Evolutionary conservation across 306 rosid genomes (phyloP).

Genomic region (Carpinus viminea): DNA sequence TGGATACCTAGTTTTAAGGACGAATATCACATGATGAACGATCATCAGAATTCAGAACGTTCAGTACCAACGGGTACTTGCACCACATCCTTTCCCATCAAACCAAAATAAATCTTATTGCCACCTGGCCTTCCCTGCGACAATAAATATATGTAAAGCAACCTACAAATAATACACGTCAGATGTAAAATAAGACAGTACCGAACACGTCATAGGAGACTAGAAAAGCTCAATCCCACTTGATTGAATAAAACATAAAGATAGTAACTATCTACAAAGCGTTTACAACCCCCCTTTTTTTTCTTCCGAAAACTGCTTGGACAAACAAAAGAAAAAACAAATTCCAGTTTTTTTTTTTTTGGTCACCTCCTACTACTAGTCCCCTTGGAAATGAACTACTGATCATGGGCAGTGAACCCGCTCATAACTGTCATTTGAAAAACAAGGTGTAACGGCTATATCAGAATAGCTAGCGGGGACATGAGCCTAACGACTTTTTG

Average conservation of each 20-base stretch:
- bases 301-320: conserved; percentile 9
- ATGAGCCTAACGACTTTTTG: conserved; percentile 62
- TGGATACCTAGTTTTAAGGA: not conserved
- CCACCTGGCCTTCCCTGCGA: conserved; percentile 23
- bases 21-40: conserved; percentile 23
- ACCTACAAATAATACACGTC: conserved; percentile 24
- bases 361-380: conserved; percentile 57
- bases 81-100: not conserved
- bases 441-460: conserved; percentile 60
- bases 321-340: conserved; percentile 15
- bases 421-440: conserved; percentile 77
- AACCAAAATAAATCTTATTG: not conserved
- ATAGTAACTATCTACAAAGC: conserved; percentile 22
- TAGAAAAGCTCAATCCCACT: conserved; percentile 15
- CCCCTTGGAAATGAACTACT: conserved; percentile 31
- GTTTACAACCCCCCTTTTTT: conserved; percentile 18
- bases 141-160: not conserved
- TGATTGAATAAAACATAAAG: conserved; percentile 23
- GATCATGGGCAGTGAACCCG: conserved; percentile 49
- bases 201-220: conserved; percentile 6
- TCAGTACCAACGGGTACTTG: not conserved
- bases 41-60: not conserved
- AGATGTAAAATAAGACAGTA: conserved; percentile 5
- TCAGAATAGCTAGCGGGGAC: conserved; percentile 40
- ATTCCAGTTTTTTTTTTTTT: not conserved